Percentiles rank a stretch among this genome's conserved stretches.
phyloP scores from a whole-genome alignment of 495 filamentous ascomycete genomes.

The Margaritispora aquatica region DNA sequence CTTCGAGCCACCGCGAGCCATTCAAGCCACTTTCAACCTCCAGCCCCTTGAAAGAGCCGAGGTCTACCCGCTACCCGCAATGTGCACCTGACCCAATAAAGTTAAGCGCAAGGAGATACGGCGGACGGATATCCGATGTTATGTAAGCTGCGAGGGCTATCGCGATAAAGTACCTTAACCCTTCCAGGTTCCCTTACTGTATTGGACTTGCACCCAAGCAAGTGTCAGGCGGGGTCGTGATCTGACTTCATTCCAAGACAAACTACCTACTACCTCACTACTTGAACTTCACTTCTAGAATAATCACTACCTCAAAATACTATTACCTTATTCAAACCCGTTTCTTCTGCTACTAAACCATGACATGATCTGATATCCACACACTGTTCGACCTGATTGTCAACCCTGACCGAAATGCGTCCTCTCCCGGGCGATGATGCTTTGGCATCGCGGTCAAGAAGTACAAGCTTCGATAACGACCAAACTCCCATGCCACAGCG shows the following conservation, averaged over 20 bases:
- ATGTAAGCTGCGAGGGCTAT: background rate
- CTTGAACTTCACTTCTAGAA: background rate
- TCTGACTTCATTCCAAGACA: background rate
- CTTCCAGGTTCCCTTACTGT: no score
- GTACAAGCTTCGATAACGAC: conserved; percentile 24
- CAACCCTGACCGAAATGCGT: conserved; percentile 26
- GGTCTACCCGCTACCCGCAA: background rate
- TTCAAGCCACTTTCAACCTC: no score
- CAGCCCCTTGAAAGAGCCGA: no score
- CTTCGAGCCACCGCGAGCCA: no score
- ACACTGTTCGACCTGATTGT: background rate
- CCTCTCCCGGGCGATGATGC: conserved; percentile 33
- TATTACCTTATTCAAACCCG: background rate
- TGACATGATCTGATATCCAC: background rate
- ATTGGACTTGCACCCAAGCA: no score
- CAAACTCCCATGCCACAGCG: conserved; percentile 24
- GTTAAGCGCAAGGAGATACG: background rate
- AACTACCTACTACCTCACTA: background rate
- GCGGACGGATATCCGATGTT: background rate
- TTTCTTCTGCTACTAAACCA: background rate
- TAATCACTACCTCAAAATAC: background rate
- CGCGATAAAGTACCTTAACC: no score
- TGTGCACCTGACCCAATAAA: background rate
- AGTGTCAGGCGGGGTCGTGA: background rate
- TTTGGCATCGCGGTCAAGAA: conserved; percentile 29